A percentile compares a stretch with the other conserved stretches of the same genome.
These are phyloP conservation scores for Capsella bursapastoris DNA, from an alignment of 345 rosid genomes.

Conservation along the genomic window DNA sequence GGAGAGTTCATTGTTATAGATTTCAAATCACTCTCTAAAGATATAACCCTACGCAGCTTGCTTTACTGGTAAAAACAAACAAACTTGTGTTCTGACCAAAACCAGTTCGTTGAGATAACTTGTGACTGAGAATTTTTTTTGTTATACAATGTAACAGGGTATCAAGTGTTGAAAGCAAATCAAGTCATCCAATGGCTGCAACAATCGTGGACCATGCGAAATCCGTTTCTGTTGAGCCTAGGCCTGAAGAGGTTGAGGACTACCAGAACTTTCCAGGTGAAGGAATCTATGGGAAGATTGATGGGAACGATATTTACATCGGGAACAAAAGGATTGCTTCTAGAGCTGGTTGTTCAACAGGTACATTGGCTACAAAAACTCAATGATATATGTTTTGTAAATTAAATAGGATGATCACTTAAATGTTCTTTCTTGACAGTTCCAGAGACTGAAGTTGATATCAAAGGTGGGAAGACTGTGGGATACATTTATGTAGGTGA, in stretches of 20 bases:
- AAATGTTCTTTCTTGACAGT: slow-evolving; percentile 38
- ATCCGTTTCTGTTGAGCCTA: slow-evolving; percentile 64
- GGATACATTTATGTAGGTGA: slow-evolving; percentile 67
- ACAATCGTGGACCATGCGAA: slow-evolving; percentile 68
- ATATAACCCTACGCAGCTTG: slow-evolving; percentile 55
- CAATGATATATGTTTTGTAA: not conserved
- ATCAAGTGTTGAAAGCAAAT: slow-evolving; percentile 90
- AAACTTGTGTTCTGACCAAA: not conserved
- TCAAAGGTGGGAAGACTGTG: slow-evolving; percentile 58
- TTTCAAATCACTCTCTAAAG: slow-evolving; percentile 55
- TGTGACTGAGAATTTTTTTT: not conserved
- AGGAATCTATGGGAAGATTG: slow-evolving; percentile 84
- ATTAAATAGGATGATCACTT: slow-evolving; percentile 14
- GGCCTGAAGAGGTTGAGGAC: slow-evolving; percentile 63
- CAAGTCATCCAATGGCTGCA: slow-evolving; percentile 95
- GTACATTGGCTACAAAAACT: slow-evolving; percentile 40
- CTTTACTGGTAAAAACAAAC: slow-evolving; percentile 62
- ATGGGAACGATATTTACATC: slow-evolving; percentile 67
- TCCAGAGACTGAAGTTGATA: slow-evolving; percentile 47
- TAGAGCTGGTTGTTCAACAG: slow-evolving; percentile 62
- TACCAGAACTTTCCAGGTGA: slow-evolving; percentile 83
- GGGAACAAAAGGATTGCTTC: slow-evolving; percentile 75
- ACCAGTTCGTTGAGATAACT: slow-evolving; percentile 9
- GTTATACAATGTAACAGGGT: slow-evolving; percentile 57
- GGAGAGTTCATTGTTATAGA: slow-evolving; percentile 81